These are phyloP conservation scores for Medicago ruthenica DNA, from an alignment of 306 rosid genomes.

Conservation along the genomic window DNA sequence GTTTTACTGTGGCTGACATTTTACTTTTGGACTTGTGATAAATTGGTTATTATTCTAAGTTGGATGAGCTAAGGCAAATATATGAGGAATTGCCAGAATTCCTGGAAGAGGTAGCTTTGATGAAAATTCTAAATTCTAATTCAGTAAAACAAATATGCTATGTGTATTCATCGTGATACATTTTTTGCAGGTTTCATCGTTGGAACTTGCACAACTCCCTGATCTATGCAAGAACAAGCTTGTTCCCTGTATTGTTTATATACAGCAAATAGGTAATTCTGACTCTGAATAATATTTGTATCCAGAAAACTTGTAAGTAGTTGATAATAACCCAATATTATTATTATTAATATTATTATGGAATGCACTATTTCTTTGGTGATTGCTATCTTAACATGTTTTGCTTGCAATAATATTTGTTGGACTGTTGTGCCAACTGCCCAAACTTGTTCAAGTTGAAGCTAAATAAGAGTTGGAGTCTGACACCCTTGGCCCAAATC, in stretches of 20 bases:
- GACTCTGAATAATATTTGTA: constrained; percentile 27
- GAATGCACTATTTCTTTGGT: neutral
- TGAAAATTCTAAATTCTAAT: constrained; percentile 45
- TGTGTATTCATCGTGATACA: constrained; percentile 36
- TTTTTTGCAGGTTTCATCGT: constrained; percentile 67
- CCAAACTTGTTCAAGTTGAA: too few relatives aligned
- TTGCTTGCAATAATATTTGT: neutral
- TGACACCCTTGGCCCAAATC: too few relatives aligned
- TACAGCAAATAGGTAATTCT: constrained; percentile 87
- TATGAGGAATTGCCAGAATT: constrained; percentile 94
- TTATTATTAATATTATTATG: neutral
- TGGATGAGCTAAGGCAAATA: constrained; percentile 97
- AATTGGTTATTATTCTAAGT: constrained; percentile 53
- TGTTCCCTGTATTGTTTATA: constrained; percentile 79
- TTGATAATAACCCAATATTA: neutral
- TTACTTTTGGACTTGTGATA: constrained; percentile 39
- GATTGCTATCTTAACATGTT: neutral
- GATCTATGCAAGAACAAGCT: constrained; percentile 60
- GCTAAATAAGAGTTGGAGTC: too few relatives aligned
- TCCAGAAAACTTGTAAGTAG: constrained; percentile 17
- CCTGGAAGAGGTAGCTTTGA: constrained; percentile 71
- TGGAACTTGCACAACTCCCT: constrained; percentile 78
- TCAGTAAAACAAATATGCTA: constrained; percentile 4
- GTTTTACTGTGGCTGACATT: constrained; percentile 30
- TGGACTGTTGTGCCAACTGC: too few relatives aligned